These are phyloP conservation scores for Stachybotrys echinatus DNA, from an alignment of 2,329 filamentous ascomycete genomes.

Conservation along the genomic window DNA sequence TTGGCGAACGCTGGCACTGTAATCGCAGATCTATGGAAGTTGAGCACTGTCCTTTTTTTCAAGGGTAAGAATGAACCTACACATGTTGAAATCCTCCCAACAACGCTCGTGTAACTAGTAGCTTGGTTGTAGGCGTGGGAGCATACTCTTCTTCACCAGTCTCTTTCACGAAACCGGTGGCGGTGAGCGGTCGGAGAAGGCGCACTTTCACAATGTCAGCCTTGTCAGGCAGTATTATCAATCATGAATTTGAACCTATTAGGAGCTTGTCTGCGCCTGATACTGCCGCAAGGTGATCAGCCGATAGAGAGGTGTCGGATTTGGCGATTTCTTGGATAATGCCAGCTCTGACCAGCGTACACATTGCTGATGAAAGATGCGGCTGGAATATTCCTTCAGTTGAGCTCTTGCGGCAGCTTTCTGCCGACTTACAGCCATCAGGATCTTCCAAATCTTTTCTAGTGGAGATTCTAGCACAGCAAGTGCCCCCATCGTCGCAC, in stretches of 20 bases:
- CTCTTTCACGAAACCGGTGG: slow-evolving; percentile 29
- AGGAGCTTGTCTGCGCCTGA: background rate
- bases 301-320: background rate
- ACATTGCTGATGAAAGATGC: background rate
- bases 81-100: slow-evolving; percentile 20
- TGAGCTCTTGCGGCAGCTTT: background rate
- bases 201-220: slow-evolving; percentile 7
- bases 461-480: background rate
- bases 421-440: background rate
- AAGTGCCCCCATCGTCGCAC: background rate
- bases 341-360: background rate
- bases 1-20: background rate
- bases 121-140: slow-evolving; percentile 26
- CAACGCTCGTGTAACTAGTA: slow-evolving; percentile 15
- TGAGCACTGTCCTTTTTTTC: background rate
- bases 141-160: slow-evolving; percentile 23
- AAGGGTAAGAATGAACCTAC: slow-evolving; percentile 7
- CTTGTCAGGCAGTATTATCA: background rate
- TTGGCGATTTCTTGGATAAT: background rate
- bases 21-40: background rate
- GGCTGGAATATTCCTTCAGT: background rate
- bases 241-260: background rate
- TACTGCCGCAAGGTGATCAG: background rate
- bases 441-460: background rate
- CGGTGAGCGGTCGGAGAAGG: slow-evolving; percentile 27